Base-by-base conservation (phyloP, 208 protist genomes). In the Wallacemonas collosoma region DNA sequence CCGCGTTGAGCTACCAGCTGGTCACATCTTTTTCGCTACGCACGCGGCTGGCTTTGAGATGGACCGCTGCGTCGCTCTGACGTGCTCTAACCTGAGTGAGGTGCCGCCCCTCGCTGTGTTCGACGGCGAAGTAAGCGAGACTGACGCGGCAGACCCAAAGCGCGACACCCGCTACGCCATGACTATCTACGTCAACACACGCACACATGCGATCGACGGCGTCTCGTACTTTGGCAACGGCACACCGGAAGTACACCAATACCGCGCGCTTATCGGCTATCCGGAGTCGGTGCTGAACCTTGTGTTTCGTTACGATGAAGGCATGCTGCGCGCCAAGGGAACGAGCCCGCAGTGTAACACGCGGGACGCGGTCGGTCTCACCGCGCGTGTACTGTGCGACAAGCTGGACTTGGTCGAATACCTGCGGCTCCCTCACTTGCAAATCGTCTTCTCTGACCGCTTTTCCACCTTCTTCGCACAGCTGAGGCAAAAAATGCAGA, bases 201-300 rank as follows among this genome's bases (percentile, higher is more conserved):
- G 73, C 38, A 90, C 79, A 2, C 85, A 84, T 36, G 73, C 75
- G 26, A 94, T 97, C 63, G 89, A 96, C 71, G 83, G 76, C 41
- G 68, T 95, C 47, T 70, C 83, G n/a, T 97, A 93, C 75, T 84
- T 96, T 71, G 93, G 93, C 38, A 93, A 90, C 64, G 84, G 80
- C 47, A 55, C 72, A 3, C 86, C 90, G 14, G 83, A 93, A 40
- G 74, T 91, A 36, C 77, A 94, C 79, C 88, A 97, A 78, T 93
- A 94, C 70, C 73, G 76, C 60, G 76, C 82, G 17, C 69, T 97
- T 14, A 79, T 97, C 61, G 93, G 93, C 7, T 73, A 89, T 54
- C 93, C 93, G 5, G 86, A 97, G 81, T 89, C 88, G 7, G 61
- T 96, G 36, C 72, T 97, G 26, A 90, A 95, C 69, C 69, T 97